Evolutionary conservation across 169 alveolate genomes (phyloP).

Genomic region (Nephromyces sp.): DNA sequence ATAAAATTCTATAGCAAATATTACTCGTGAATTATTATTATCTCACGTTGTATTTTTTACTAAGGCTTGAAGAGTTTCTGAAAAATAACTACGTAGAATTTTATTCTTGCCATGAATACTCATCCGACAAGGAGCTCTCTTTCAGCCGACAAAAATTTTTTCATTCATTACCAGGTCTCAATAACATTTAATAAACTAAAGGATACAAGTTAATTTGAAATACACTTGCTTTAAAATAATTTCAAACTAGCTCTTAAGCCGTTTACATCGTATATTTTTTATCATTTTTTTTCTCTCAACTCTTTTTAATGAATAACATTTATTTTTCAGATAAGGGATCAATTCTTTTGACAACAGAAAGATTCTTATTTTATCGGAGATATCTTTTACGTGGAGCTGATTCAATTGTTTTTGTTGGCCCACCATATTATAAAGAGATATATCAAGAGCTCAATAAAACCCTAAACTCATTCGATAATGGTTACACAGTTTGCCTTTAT

Average conservation of each 20-base stretch:
- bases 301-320: background rate
- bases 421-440: slow-evolving; percentile 34
- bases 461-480: background rate
- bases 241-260: background rate
- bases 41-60: too few relatives aligned
- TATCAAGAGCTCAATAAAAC: slow-evolving; percentile 1
- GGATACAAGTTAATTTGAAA: too few relatives aligned
- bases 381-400: slow-evolving; percentile 38
- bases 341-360: slow-evolving; percentile 36
- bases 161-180: too few relatives aligned
- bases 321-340: slow-evolving; percentile 5
- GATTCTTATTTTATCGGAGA: slow-evolving; percentile 43
- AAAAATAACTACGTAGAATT: too few relatives aligned
- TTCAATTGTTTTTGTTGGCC: slow-evolving; percentile 29
- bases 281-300: background rate
- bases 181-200: too few relatives aligned
- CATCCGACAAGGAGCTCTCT: too few relatives aligned
- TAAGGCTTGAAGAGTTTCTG: too few relatives aligned
- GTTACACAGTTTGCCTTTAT: background rate
- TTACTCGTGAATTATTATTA: too few relatives aligned
- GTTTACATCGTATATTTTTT: background rate
- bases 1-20: too few relatives aligned
- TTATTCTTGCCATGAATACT: too few relatives aligned
- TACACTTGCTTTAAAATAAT: too few relatives aligned
- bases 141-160: too few relatives aligned